Base-by-base conservation (phyloP, 148 eudicot genomes). In the Talinum fruticosum region DNA sequence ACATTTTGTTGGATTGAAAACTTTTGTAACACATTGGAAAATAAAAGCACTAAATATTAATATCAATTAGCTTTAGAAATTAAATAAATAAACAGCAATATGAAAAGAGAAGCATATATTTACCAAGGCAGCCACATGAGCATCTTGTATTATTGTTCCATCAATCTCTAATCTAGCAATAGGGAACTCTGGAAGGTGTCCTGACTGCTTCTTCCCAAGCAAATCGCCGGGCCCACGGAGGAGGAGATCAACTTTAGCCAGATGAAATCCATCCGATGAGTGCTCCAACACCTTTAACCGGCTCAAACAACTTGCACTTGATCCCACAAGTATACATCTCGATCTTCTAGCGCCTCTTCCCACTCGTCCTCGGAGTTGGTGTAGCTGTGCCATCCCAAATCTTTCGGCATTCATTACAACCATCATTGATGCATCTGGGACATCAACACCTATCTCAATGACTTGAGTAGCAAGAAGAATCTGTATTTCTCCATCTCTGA, bases 371-470 rank as follows among this genome's bases (percentile, higher is more conserved):
- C 97, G 84, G 59, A 96, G 93, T 80, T 96, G 99, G 87, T 96
- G 99, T 23, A 96, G 85, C 76, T 96, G 99, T 75, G 99, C 99
- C 45, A 91, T 89, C 66, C 99, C 99, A 59, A 96, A 93, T 84
- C 99, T 91, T 81, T 96, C 99, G 28, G 97, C 92, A 82, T 96
- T 96, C 94, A 90, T 89, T 26, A 96, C 99, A 75, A 96, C 93
- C 97, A 96, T 96, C 97, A 93, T 89, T 54, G 99, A 93, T 75
- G 99, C 99, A 84, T 96, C 99, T 18, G 99, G 97, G 30, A 96
- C 89, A 74, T 96, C 99, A 72, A 96, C 92, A 12, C 99, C 99
- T 15, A 89, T 87, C 84, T 96, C 99, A 72, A 96, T 93, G 29
- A 96, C 95, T 83, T 87, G 93, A 59, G 99, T 96, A 37, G 99